Conservation (phyloP, 805 yeast species). For the Kluyveromyces aestuarii region DNA sequence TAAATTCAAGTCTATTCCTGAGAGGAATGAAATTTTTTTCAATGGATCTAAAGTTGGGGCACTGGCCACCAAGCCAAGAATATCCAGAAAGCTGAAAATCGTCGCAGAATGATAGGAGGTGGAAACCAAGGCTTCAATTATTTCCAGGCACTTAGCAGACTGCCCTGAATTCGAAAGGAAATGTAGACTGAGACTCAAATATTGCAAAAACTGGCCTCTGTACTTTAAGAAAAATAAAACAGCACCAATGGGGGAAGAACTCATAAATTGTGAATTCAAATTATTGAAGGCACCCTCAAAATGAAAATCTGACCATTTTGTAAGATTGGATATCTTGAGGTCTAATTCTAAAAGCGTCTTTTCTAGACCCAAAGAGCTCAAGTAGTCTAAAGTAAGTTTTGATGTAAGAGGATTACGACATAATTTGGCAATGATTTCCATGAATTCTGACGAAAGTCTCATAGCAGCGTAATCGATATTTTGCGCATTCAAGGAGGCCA, state of each 20-base stretch:
- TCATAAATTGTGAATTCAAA: conserved; percentile 25
- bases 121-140: conserved; percentile 44
- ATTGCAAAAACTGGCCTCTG: conserved; percentile 53
- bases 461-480: conserved; percentile 46
- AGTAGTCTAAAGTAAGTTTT: conserved; percentile 36
- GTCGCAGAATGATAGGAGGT: conserved; percentile 54
- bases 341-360: conserved; percentile 42
- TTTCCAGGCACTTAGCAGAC: conserved; percentile 35
- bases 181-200: conserved; percentile 67
- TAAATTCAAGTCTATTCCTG: conserved; percentile 31
- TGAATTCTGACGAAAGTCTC: conserved; percentile 45
- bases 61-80: conserved; percentile 48
- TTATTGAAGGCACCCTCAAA: conserved; percentile 31
- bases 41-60: conserved; percentile 21
- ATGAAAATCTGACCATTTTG: conserved; percentile 45
- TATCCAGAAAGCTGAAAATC: conserved; percentile 60
- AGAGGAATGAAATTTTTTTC: conserved; percentile 21
- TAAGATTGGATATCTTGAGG: conserved; percentile 43
- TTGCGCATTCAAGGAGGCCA: conserved; percentile 33
- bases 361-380: conserved; percentile 46
- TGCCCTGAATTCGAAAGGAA: conserved; percentile 39
- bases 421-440: conserved; percentile 56
- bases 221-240: conserved; percentile 52
- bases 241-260: conserved; percentile 37
- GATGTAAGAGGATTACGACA: conserved; percentile 51